These are phyloP conservation scores for Alternaria triticina DNA, from an alignment of 2,329 filamentous ascomycete species.

Conservation along the genomic window DNA sequence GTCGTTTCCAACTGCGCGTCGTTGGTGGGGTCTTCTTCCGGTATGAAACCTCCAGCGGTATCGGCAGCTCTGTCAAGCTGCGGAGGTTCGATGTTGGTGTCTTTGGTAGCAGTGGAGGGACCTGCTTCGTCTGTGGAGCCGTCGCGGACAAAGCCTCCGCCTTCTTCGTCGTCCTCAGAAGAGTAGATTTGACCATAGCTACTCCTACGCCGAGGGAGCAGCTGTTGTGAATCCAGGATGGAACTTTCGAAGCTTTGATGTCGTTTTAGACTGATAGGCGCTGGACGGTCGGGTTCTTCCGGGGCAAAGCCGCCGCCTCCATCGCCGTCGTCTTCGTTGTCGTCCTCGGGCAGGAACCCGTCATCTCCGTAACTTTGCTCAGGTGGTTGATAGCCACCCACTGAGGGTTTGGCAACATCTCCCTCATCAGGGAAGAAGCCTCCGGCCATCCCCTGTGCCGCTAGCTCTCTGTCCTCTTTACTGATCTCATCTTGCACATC, in stretches of 20 bases:
- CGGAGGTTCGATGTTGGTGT: slow-evolving; percentile 47
- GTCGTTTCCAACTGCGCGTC: not conserved
- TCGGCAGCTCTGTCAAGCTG: slow-evolving; percentile 39
- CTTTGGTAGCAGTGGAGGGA: not conserved
- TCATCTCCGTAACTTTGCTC: slow-evolving; percentile 21
- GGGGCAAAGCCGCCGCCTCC: slow-evolving; percentile 28
- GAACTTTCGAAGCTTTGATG: slow-evolving; percentile 44
- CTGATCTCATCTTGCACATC: slow-evolving; percentile 43
- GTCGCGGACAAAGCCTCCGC: slow-evolving; percentile 27
- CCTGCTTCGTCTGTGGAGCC: slow-evolving; percentile 1
- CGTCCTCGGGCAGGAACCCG: slow-evolving; percentile 19
- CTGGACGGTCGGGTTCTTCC: slow-evolving; percentile 16
- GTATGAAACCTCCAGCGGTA: slow-evolving; percentile 21
- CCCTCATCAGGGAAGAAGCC: slow-evolving; percentile 58
- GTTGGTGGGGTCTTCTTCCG: not conserved
- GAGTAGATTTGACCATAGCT: slow-evolving; percentile 34
- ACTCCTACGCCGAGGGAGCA: slow-evolving; percentile 30
- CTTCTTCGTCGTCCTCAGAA: slow-evolving; percentile 29
- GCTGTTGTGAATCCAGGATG: slow-evolving; percentile 36
- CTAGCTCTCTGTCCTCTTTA: slow-evolving; percentile 33
- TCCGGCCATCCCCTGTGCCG: slow-evolving; percentile 42
- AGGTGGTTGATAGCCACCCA: slow-evolving; percentile 16
- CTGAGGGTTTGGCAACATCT: slow-evolving; percentile 42
- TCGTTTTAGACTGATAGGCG: slow-evolving; percentile 29
- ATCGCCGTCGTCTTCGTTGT: not conserved